A percentile compares a stretch with the other conserved stretches of the same genome.
These are phyloP conservation scores for Dactylellina cionopaga DNA, from an alignment of 2,329 filamentous ascomycete species.

Conservation along the genomic window DNA sequence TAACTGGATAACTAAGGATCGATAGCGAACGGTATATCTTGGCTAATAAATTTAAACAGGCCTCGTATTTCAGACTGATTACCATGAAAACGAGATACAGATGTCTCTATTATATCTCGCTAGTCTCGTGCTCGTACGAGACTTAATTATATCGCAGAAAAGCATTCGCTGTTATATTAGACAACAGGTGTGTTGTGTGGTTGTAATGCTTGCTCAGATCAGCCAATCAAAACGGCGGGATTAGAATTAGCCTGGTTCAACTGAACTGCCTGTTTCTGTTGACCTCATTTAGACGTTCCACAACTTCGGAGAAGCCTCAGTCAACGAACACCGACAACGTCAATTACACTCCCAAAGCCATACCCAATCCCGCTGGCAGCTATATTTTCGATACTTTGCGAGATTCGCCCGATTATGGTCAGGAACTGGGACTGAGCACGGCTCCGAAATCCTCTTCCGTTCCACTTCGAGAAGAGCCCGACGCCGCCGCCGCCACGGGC, in stretches of 20 bases:
- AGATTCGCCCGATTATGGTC: constrained; percentile 27
- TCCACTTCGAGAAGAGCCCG: constrained; percentile 2
- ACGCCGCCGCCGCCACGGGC: constrained; percentile 2
- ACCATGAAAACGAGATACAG: too few species aligned
- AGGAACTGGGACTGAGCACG: constrained; percentile 12
- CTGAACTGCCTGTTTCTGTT: constrained; percentile 42
- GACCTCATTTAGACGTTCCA: constrained; percentile 48
- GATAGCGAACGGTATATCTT: too few species aligned
- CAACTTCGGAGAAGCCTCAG: constrained; percentile 43
- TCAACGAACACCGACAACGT: constrained; percentile 16
- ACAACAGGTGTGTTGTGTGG: constrained; percentile 34
- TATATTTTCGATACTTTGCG: constrained; percentile 2
- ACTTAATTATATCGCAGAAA: too few species aligned
- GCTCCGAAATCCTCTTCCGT: constrained; percentile 13
- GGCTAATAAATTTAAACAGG: too few species aligned
- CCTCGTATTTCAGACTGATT: too few species aligned
- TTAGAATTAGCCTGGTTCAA: constrained; percentile 45
- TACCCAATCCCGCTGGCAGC: constrained; percentile 5
- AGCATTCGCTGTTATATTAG: too few species aligned
- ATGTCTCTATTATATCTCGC: too few species aligned
- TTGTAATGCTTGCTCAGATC: constrained; percentile 21
- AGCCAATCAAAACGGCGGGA: constrained; percentile 41
- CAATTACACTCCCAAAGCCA: constrained; percentile 15
- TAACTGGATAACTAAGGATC: too few species aligned
- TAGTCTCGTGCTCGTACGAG: too few species aligned